Evolutionary conservation across 2,329 filamentous ascomycete species (phyloP).

Genomic region (Fusarium succisae): DNA sequence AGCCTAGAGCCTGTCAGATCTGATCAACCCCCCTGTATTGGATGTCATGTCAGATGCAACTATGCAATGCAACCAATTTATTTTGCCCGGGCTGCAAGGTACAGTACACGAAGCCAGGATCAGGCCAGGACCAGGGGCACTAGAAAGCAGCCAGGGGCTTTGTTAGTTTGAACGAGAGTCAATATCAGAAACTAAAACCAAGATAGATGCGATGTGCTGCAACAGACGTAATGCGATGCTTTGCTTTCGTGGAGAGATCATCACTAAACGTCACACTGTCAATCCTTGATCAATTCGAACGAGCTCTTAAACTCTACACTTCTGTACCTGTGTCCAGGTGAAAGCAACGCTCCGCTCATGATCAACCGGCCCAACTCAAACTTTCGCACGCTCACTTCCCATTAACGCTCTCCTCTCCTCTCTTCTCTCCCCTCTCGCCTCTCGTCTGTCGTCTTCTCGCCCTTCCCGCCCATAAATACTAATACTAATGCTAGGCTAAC

Average conservation of each 20-base stretch:
- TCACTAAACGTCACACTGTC: constrained; percentile 17
- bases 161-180: not conserved
- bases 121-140: not conserved
- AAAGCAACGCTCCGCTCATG: constrained; percentile 19
- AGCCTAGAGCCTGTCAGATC: constrained; percentile 15
- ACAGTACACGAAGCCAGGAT: constrained; percentile 1
- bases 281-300: constrained; percentile 2
- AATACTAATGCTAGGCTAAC: constrained; percentile 25
- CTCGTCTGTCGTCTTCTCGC: not conserved
- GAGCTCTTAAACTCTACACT: constrained; percentile 6
- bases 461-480: constrained; percentile 20
- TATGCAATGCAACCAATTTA: constrained; percentile 29
- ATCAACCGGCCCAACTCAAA: constrained; percentile 26
- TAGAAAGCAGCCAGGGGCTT: not conserved
- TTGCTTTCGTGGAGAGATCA: not conserved
- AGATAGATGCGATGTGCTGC: not conserved
- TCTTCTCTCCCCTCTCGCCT: not conserved
- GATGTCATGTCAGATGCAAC: constrained; percentile 9
- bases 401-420: not conserved
- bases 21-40: constrained; percentile 4
- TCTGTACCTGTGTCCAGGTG: not conserved
- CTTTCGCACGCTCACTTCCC: not conserved
- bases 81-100: constrained; percentile 23
- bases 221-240: constrained; percentile 6
- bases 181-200: not conserved